A percentile compares a stretch with the other conserved stretches of the same genome.
Conservation (phyloP, 768 basidiomycete species). For the Collybiopsis confluens region DNA sequence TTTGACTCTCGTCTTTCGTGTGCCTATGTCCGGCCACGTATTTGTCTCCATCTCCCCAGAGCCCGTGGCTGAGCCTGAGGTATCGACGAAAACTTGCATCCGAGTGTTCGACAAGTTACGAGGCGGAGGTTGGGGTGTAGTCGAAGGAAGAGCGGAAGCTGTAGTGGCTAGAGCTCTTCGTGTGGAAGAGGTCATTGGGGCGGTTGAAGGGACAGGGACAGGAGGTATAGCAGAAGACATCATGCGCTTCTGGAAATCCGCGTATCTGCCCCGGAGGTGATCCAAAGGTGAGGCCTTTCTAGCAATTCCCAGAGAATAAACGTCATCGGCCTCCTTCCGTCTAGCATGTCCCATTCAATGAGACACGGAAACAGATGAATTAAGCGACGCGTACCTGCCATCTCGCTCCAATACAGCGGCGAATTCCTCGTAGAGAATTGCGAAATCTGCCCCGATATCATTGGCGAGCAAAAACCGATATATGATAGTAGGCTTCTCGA, state of each 20-base stretch:
- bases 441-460: conserved; percentile 81
- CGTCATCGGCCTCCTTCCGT: conserved; percentile 83
- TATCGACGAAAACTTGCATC: conserved; percentile 72
- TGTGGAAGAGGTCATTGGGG: conserved; percentile 18
- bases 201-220: conserved; percentile 31
- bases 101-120: conserved; percentile 47
- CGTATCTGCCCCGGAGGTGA: conserved; percentile 69
- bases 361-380: neutral
- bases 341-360: conserved; percentile 32
- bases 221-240: conserved; percentile 47
- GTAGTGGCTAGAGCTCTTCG: conserved; percentile 40
- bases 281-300: conserved; percentile 79
- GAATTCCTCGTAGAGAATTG: conserved; percentile 89
- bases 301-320: conserved; percentile 85
- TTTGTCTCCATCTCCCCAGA: conserved; percentile 37
- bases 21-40: conserved; percentile 70
- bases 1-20: conserved; percentile 73
- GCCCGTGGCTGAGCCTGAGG: conserved; percentile 46
- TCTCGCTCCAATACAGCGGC: conserved; percentile 80
- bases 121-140: conserved; percentile 11
- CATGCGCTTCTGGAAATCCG: conserved; percentile 92
- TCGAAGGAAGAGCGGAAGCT: conserved; percentile 29
- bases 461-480: conserved; percentile 88
- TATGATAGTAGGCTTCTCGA: conserved; percentile 85
- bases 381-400: conserved; percentile 69